Conservation (phyloP, 495 filamentous ascomycete genomes). For the Neurospora pannonica region DNA sequence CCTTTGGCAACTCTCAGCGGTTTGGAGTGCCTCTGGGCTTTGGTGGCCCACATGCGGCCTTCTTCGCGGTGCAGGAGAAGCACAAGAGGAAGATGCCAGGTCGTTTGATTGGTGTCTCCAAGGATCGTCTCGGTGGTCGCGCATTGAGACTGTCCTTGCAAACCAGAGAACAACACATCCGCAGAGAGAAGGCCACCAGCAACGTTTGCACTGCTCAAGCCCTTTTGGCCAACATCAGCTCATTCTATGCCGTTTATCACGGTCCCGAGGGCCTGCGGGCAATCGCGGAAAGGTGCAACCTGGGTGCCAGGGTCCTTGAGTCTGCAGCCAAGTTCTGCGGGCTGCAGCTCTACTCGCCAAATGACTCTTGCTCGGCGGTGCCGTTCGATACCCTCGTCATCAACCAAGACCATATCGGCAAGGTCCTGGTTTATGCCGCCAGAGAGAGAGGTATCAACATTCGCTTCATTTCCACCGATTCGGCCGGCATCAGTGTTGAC, state of each 20-base stretch:
- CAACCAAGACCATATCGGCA: conserved; percentile 20
- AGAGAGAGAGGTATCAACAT: conserved; percentile 16
- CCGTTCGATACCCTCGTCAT: conserved; percentile 80
- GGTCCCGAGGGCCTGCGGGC: conserved; percentile 75
- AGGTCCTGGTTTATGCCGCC: conserved; percentile 2
- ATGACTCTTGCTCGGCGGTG: conserved; percentile 43
- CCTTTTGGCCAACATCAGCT: conserved; percentile 91
- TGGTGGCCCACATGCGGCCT: conserved; percentile 93
- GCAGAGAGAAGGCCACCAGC: conserved; percentile 95
- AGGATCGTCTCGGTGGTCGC: conserved; percentile 74
- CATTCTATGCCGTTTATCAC: conserved; percentile 97
- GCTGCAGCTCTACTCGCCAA: conserved; percentile 47
- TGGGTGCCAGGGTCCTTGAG: conserved; percentile 61
- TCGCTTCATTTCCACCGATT: conserved; percentile 11
- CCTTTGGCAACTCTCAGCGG: conserved; percentile 91
- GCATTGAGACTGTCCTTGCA: conserved; percentile 88
- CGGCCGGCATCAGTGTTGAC: conserved; percentile 32
- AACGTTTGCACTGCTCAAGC: conserved; percentile 98
- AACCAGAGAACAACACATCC: conserved; percentile 94
- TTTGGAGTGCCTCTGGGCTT: conserved; percentile 92
- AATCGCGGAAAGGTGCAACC: conserved; percentile 72
- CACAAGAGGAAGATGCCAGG: conserved; percentile 96
- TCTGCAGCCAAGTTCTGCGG: conserved; percentile 57
- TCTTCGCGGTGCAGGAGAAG: conserved; percentile 89
- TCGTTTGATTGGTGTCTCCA: conserved; percentile 84